Conservation (phyloP, 2,329 filamentous ascomycete genomes). For the Fusarium humuli region DNA sequence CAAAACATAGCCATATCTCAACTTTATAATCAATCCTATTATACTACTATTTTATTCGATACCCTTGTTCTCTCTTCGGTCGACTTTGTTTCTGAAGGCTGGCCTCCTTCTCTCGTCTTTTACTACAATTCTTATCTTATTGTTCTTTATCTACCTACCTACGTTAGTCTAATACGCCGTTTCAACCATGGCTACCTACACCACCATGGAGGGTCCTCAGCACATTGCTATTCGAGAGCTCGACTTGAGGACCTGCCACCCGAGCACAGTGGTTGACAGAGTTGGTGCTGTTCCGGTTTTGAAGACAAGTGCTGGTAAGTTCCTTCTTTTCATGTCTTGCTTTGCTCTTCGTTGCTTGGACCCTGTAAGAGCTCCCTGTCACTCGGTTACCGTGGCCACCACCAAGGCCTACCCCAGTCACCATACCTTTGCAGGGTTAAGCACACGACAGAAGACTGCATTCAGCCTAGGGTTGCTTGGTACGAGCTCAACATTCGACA, state of each 20-base stretch:
- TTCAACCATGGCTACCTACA: constrained; percentile 31
- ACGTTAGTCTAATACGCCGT: constrained; percentile 22
- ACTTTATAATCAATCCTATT: constrained; percentile 25
- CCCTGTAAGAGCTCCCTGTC: constrained; percentile 30
- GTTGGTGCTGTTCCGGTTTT: constrained; percentile 68
- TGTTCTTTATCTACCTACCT: constrained; percentile 19
- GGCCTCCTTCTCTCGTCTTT: constrained; percentile 41
- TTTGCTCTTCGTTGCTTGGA: constrained; percentile 16
- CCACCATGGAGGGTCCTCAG: constrained; percentile 49
- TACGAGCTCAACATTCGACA: constrained; percentile 1
- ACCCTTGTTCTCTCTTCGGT: constrained; percentile 28
- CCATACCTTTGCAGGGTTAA: not conserved
- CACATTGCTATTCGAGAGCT: constrained; percentile 60
- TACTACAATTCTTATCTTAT: constrained; percentile 17
- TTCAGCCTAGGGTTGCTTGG: not conserved
- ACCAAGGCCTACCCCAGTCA: constrained; percentile 24
- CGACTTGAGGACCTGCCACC: constrained; percentile 61
- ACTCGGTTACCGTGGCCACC: constrained; percentile 40
- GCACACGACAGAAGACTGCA: constrained; percentile 11
- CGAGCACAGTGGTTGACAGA: constrained; percentile 63
- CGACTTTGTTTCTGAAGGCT: constrained; percentile 42
- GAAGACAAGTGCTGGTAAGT: constrained; percentile 71
- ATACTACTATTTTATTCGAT: constrained; percentile 20
- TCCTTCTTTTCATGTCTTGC: constrained; percentile 15
- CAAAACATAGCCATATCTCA: not conserved